A percentile compares a stretch with the other conserved stretches of the same genome.
phyloP scores from a whole-genome alignment of 768 basidiomycete species.

The Leucosporidium creatinivorum region DNA sequence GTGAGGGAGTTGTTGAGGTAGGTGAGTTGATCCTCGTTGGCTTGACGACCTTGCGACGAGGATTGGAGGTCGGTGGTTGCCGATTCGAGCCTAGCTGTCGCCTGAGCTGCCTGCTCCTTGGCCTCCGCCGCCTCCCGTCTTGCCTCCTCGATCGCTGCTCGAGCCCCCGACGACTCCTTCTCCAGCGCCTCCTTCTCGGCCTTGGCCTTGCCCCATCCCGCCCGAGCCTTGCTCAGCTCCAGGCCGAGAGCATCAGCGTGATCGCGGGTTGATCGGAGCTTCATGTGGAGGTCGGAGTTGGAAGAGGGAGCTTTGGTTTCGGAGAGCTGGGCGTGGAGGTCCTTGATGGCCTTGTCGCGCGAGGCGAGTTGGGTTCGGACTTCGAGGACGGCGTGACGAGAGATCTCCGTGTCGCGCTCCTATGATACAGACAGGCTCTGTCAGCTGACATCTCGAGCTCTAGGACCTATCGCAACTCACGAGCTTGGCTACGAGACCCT shows the following conservation, averaged over 20 bases:
- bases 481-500: background rate
- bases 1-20: background rate
- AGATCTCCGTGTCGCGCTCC: slow-evolving; percentile 56
- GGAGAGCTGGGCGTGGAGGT: background rate
- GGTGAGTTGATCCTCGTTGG: background rate
- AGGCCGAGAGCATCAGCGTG: slow-evolving; percentile 11
- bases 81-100: background rate
- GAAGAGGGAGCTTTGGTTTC: slow-evolving; percentile 4
- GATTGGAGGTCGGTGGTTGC: background rate
- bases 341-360: slow-evolving; percentile 4
- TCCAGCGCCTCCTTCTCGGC: slow-evolving; percentile 8
- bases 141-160: background rate
- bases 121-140: background rate
- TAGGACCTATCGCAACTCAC: slow-evolving; percentile 1
- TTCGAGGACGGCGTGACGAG: slow-evolving; percentile 12
- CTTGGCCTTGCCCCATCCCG: background rate
- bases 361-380: slow-evolving; percentile 11
- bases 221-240: slow-evolving; percentile 52
- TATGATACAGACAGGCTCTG: slow-evolving; percentile 29
- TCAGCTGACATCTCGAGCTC: too few species aligned
- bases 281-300: slow-evolving; percentile 10
- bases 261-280: background rate
- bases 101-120: background rate
- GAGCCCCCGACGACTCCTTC: background rate
- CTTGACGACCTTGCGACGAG: background rate